phyloP scores from a whole-genome alignment of 345 rosid genomes.

The Camelina hispida region DNA sequence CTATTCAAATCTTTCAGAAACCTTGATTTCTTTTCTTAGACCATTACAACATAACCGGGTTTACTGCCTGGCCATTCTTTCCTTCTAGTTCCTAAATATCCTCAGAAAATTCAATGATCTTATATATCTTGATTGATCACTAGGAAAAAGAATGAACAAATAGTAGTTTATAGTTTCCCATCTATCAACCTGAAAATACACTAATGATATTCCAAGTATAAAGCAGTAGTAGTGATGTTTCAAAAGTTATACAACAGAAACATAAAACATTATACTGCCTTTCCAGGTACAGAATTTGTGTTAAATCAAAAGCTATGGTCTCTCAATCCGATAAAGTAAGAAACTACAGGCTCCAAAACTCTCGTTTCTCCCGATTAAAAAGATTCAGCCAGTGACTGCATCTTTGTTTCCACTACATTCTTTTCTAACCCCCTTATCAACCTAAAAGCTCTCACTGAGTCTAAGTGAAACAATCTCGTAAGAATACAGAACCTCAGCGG shows the following conservation, averaged over 20 bases:
- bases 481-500: background rate
- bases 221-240: background rate
- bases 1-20: constrained; percentile 6
- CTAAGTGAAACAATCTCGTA: background rate
- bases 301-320: background rate
- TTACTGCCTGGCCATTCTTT: background rate
- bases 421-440: constrained; percentile 4
- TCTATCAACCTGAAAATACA: no score
- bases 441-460: background rate
- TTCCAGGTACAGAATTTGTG: background rate
- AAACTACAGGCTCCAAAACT: background rate
- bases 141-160: no score
- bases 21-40: background rate
- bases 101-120: background rate
- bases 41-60: background rate
- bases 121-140: background rate
- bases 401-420: constrained; percentile 4
- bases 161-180: no score
- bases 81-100: constrained; percentile 8
- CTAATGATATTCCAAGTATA: background rate
- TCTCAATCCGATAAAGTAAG: no score
- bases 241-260: background rate
- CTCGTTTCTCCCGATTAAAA: background rate
- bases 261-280: constrained; percentile 3
- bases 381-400: background rate